Evolutionary conservation across 2,329 filamentous ascomycete genomes (phyloP), one percentile per base, ranked within the genome.

Genomic region (Coleophoma eucalyptorum): DNA sequence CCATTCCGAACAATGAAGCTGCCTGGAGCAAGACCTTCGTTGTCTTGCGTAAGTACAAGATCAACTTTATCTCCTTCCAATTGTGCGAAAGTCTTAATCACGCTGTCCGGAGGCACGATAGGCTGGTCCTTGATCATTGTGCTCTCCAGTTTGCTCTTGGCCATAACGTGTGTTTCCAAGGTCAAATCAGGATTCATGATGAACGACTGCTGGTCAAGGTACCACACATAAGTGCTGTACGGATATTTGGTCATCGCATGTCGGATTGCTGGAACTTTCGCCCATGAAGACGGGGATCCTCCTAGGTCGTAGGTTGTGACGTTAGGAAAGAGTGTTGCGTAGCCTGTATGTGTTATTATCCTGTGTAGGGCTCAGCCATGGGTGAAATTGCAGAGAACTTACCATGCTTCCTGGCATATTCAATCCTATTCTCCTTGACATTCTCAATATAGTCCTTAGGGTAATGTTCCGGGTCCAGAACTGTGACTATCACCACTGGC

Each of bases 91-190:
- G 95, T 97, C 75, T 89, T 93, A 72, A 99, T 97, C 61, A 99
- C 92, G 71, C 90, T 96, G 71, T 97, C 90, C 0, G 95, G 94
- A 2, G 93, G 94, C 8, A 97, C 93, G 46, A 99, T 84, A 5
- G 94, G 83, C 49, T 85, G 79, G 67, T 96, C 89, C 66, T 84
- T 87, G 60, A 94, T 81, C 90, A 97, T 97, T 50, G 89, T 67
- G 19, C 75, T 76, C 63, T 95, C 87, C 44, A 99, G 77, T 50
- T 76, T 81, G 48, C 74, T 73, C 11, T 83, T 72, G 11, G 82
- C 74, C 67, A 95, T 82, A 37, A 99, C 70, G 60, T 90, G 81
- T 2, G 81, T 76, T 57, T 90, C 83, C 33, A 97, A 72, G 13
- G 81, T 79, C 48, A 87, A 71, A 33, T 76, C 72, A 6, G 89